These are phyloP conservation scores for Xanthoceras sorbifolium DNA, from an alignment of 345 rosid species.

Conservation along the genomic window DNA sequence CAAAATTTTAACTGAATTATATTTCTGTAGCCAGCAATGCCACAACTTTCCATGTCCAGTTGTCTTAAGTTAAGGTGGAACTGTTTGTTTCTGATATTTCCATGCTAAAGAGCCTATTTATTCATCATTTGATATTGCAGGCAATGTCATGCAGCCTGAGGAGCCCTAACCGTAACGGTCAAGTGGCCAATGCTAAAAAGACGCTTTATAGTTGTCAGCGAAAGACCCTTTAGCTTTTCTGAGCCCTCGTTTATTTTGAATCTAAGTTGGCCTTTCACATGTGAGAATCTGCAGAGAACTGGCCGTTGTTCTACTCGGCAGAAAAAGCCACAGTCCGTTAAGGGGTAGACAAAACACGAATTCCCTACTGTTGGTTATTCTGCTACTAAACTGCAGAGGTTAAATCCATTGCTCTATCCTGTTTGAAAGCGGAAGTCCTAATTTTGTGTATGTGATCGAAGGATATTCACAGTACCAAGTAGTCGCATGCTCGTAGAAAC, in stretches of 20 bases:
- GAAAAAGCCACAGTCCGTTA: slow-evolving; percentile 37
- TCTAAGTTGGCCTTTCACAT: slow-evolving; percentile 16
- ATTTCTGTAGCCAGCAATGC: slow-evolving; percentile 7
- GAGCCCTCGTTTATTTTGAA: neutral
- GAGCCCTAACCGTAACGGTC: slow-evolving; percentile 24
- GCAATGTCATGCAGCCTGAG: slow-evolving; percentile 27
- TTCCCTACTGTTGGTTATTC: neutral
- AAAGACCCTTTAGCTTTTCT: slow-evolving; percentile 2
- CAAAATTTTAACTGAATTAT: neutral
- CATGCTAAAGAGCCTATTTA: neutral
- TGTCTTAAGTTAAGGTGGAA: neutral
- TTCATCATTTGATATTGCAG: slow-evolving; percentile 23
- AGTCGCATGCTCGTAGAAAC: neutral
- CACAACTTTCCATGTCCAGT: neutral
- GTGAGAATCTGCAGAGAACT: slow-evolving; percentile 45
- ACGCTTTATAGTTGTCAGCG: slow-evolving; percentile 19
- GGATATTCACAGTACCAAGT: neutral
- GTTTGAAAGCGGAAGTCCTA: neutral
- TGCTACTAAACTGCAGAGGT: neutral
- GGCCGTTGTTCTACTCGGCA: slow-evolving; percentile 27
- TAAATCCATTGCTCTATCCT: neutral
- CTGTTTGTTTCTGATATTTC: slow-evolving; percentile 8
- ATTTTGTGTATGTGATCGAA: neutral
- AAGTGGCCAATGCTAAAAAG: slow-evolving; percentile 27
- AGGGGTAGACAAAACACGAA: slow-evolving; percentile 44